A percentile compares a stretch with the other conserved stretches of the same genome.
Evolutionary conservation across 257 asterid species (phyloP).

Genomic region (Solanum corneliomulleri): DNA sequence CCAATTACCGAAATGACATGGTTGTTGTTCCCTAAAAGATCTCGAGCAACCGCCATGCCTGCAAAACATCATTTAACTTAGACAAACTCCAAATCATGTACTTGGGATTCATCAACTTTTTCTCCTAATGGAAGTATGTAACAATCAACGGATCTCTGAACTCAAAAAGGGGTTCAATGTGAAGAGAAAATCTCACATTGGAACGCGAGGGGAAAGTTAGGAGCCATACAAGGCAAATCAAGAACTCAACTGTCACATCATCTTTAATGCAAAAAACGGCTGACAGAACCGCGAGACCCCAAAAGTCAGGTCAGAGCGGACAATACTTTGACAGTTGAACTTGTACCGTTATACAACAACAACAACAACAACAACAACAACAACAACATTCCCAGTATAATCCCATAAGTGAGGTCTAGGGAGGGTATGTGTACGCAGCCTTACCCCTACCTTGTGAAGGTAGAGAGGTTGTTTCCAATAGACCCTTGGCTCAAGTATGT

Average conservation of each 20-base stretch:
- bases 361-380: background rate
- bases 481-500: background rate
- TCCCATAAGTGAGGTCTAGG: background rate
- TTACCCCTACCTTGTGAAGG: background rate
- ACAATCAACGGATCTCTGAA: background rate
- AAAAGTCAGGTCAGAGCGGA: background rate
- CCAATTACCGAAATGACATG: slow-evolving; percentile 60
- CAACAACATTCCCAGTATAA: background rate
- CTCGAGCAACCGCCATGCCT: slow-evolving; percentile 86
- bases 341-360: background rate
- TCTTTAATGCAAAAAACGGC: background rate
- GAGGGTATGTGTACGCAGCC: background rate
- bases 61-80: background rate
- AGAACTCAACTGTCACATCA: background rate
- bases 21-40: slow-evolving; percentile 52
- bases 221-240: background rate
- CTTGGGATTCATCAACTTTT: background rate
- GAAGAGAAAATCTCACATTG: background rate
- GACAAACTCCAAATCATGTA: background rate
- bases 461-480: background rate
- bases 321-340: background rate
- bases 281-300: background rate
- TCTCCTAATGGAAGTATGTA: background rate
- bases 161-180: background rate
- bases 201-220: background rate